Percentiles rank a stretch among this genome's conserved stretches.
These are phyloP conservation scores for Neolentinus lepideus DNA, from an alignment of 1,284 basidiomycete species.

Conservation along the genomic window DNA sequence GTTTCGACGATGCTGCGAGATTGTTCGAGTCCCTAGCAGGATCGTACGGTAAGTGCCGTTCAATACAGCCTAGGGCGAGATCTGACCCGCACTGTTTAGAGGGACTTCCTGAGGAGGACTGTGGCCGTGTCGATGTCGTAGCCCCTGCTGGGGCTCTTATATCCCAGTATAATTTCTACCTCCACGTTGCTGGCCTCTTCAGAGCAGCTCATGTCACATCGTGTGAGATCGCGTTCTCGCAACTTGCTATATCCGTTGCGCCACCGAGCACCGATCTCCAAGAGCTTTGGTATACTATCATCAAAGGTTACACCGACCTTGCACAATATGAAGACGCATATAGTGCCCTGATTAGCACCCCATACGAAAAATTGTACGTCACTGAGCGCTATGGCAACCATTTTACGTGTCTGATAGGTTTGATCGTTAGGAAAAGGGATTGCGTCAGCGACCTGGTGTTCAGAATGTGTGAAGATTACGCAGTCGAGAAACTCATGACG, in stretches of 20 bases:
- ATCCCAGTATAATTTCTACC: slow-evolving; percentile 63
- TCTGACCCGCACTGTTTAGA: neutral
- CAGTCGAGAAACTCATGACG: slow-evolving; percentile 72
- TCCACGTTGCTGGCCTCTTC: slow-evolving; percentile 71
- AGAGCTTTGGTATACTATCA: slow-evolving; percentile 74
- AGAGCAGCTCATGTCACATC: slow-evolving; percentile 46
- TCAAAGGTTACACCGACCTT: slow-evolving; percentile 68
- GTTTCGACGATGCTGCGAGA: slow-evolving; percentile 66
- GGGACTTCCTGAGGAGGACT: neutral
- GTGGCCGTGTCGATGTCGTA: neutral
- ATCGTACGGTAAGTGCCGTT: slow-evolving; percentile 56
- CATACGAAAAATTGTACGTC: slow-evolving; percentile 72
- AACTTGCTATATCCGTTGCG: slow-evolving; percentile 68
- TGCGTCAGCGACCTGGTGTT: slow-evolving; percentile 78
- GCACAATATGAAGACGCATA: slow-evolving; percentile 84
- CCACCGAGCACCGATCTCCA: slow-evolving; percentile 45
- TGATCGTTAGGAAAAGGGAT: slow-evolving; percentile 60
- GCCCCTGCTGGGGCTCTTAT: neutral
- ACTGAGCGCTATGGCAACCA: neutral
- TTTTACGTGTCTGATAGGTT: neutral
- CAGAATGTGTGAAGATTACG: slow-evolving; percentile 89
- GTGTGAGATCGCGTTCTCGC: slow-evolving; percentile 69
- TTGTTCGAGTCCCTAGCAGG: slow-evolving; percentile 73
- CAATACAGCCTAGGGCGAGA: neutral
- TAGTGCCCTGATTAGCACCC: slow-evolving; percentile 63